phyloP scores from a whole-genome alignment of 192 early-diverging fungal species.

The Paraglomus occultum region DNA sequence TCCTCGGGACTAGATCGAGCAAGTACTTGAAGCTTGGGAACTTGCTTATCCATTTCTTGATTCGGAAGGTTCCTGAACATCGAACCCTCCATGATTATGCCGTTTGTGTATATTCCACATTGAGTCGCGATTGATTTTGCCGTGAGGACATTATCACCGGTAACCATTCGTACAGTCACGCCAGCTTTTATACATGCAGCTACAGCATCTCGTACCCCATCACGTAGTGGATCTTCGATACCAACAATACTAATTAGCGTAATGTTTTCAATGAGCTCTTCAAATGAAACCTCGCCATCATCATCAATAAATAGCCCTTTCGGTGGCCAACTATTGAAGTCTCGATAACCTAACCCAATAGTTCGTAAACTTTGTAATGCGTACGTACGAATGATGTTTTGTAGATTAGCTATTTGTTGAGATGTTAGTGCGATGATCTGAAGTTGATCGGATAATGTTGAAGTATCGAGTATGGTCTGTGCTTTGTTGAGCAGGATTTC shows the following conservation, averaged over 20 bases:
- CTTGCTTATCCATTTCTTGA: constrained; percentile 83
- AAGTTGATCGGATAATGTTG: constrained; percentile 9
- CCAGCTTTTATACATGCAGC: constrained; percentile 83
- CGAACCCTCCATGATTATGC: constrained; percentile 92
- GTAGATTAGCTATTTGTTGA: constrained; percentile 38
- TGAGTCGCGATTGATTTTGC: constrained; percentile 90
- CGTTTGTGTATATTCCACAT: constrained; percentile 86
- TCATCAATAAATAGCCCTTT: constrained; percentile 34
- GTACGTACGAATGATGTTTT: constrained; percentile 61
- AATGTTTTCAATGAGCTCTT: constrained; percentile 56
- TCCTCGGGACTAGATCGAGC: constrained; percentile 92
- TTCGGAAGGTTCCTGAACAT: constrained; percentile 79
- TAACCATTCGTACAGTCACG: constrained; percentile 97
- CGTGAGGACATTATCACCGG: constrained; percentile 92
- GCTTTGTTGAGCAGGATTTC: constrained; percentile 77
- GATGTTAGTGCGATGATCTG: constrained; percentile 30
- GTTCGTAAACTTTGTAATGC: constrained; percentile 83
- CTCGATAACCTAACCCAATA: constrained; percentile 83
- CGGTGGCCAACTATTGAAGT: constrained; percentile 66
- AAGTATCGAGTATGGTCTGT: constrained; percentile 50
- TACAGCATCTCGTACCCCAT: constrained; percentile 91
- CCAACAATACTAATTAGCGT: constrained; percentile 87
- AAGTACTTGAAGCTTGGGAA: constrained; percentile 91
- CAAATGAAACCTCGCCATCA: constrained; percentile 54
- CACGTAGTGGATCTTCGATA: constrained; percentile 94